Evolutionary conservation across 805 yeast genomes (phyloP).

Genomic region (Soucietia sequanensis): DNA sequence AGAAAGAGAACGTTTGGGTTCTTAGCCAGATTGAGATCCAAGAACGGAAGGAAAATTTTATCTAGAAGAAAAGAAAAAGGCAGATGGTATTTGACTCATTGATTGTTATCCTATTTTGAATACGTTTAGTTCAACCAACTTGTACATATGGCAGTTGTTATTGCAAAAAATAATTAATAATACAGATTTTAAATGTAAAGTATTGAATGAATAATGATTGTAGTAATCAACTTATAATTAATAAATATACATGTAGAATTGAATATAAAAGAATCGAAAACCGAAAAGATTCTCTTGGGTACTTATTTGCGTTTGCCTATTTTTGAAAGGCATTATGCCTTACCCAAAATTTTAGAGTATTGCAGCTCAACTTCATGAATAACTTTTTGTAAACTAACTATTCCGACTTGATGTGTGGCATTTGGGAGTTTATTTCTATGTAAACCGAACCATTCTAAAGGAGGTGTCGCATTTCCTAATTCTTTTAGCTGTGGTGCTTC

Average conservation of each 20-base stretch:
- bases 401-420: slow-evolving; percentile 76
- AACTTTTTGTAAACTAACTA: slow-evolving; percentile 69
- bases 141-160: too few relatives aligned
- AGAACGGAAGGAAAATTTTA: slow-evolving; percentile 74
- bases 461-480: slow-evolving; percentile 96
- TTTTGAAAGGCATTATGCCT: slow-evolving; percentile 20
- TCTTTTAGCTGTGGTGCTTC: slow-evolving; percentile 89
- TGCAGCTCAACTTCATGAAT: slow-evolving; percentile 65
- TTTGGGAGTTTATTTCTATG: slow-evolving; percentile 85
- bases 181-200: too few relatives aligned
- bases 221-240: too few relatives aligned
- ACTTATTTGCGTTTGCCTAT: background rate
- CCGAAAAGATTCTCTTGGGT: background rate
- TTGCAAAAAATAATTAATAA: too few relatives aligned
- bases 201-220: too few relatives aligned
- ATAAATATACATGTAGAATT: background rate
- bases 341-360: slow-evolving; percentile 50
- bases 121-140: too few relatives aligned
- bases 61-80: slow-evolving; percentile 83
- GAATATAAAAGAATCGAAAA: background rate
- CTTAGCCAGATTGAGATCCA: slow-evolving; percentile 74
- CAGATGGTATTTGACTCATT: slow-evolving; percentile 89
- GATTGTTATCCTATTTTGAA: slow-evolving; percentile 13
- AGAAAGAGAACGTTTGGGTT: slow-evolving; percentile 91
- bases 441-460: slow-evolving; percentile 96